Evolutionary conservation across 805 yeast species (phyloP), one percentile per base, ranked within the genome.

Genomic region (Suhomyces faveliae): DNA sequence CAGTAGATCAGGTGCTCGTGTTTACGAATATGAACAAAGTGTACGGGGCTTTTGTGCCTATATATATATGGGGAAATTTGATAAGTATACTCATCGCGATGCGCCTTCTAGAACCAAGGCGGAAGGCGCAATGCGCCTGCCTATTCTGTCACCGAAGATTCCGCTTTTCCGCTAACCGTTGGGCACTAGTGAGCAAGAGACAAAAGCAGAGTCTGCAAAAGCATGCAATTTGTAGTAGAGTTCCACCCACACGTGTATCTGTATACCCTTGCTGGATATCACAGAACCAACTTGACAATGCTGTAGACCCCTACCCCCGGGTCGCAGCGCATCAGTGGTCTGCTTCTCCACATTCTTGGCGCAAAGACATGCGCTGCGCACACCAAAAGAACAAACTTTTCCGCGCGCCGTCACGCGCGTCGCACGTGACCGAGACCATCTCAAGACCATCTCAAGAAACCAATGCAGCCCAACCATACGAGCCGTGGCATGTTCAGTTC

Each of bases 401-500:
- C 23, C 23, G 11, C 9, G 30, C 15, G 30, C 30, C 30, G 15
- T 27, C 15, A 27, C 30, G 11, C 10, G 30, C 1, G 10, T 2
- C 1, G 1, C 30, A n/a, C 15, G 15, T 27, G 30, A 27, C 30
- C 5, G 4, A 5, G 11, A 5, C n/a, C 30, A 27, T 15, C 9
- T 13, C 13, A 8, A 9, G 30, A 15, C 30, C 30, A 27, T 27
- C 37, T 33, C 21, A 33, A 33, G 12, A 2, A 20, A n/a, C 21
- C 19, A 15, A 15, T 11, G 4, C 30, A 27, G 13, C 4, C 10
- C 9, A 15, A n/a, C 4, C 20, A 30, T 1, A 30, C 11, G 12
- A 30, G 19, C 19, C 19, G 2, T n/a, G 15, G 3, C 20, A 68
- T 68, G 74, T 64, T 70, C 48, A 69, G 74, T 49, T 59, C 70